These are phyloP conservation scores for Alternaria atra DNA, from an alignment of 2,329 filamentous ascomycete species.

Conservation along the genomic window DNA sequence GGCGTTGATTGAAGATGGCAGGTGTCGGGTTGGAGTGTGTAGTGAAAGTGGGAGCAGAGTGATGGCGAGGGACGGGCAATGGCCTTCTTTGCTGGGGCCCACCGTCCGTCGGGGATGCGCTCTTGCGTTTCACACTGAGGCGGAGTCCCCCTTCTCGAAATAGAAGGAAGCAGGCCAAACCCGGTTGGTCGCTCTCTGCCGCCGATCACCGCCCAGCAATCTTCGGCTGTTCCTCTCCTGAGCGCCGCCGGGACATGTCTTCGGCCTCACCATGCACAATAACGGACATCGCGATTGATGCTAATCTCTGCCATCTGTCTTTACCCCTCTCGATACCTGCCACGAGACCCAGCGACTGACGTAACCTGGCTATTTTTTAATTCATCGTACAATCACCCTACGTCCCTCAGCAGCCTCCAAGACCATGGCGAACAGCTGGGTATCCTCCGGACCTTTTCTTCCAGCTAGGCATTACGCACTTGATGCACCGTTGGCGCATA, in stretches of 20 bases:
- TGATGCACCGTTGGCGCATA: constrained; percentile 16
- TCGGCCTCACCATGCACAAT: constrained; percentile 4
- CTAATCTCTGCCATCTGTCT: not conserved
- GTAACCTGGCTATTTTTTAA: not conserved
- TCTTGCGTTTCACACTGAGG: constrained; percentile 31
- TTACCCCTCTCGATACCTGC: not conserved
- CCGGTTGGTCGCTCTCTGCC: constrained; percentile 12
- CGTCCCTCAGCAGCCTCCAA: not conserved
- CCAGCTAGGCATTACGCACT: constrained; percentile 27
- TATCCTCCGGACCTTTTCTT: not conserved
- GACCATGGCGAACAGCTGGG: constrained; percentile 1
- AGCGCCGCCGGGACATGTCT: not conserved
- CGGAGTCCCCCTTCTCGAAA: constrained; percentile 23
- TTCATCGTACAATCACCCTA: not conserved
- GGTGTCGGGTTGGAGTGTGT: constrained; percentile 3
- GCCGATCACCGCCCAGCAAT: constrained; percentile 14
- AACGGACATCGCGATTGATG: not conserved
- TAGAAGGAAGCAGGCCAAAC: constrained; percentile 24
- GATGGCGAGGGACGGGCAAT: constrained; percentile 17
- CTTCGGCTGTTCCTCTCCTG: constrained; percentile 12
- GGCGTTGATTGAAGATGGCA: constrained; percentile 1
- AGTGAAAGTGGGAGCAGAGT: constrained; percentile 9
- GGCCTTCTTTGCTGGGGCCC: constrained; percentile 37
- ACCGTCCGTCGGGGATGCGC: constrained; percentile 29
- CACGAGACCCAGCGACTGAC: not conserved